phyloP scores from a whole-genome alignment of 257 asterid genomes.

The Coffea canephora region DNA sequence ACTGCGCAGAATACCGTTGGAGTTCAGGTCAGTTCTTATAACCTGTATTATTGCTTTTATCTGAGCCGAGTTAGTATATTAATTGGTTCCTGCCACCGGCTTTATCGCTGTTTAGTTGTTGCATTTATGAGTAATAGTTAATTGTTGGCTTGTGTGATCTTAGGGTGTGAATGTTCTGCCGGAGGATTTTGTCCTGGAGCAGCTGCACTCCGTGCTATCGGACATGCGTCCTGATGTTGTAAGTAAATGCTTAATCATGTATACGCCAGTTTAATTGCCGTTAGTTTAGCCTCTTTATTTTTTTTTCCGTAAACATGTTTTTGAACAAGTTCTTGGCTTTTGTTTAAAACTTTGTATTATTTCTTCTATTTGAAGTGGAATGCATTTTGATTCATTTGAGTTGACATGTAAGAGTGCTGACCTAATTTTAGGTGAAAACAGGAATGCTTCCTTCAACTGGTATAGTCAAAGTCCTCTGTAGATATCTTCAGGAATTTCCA shows the following conservation, averaged over 20 bases:
- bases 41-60: not conserved
- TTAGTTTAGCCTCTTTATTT: not conserved
- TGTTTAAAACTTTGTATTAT: not conserved
- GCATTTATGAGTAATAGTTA: too few species aligned
- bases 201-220: conserved; percentile 73
- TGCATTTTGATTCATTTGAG: not conserved
- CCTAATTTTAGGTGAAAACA: conserved; percentile 76
- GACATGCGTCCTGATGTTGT: conserved; percentile 96
- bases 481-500: conserved; percentile 64
- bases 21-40: conserved; percentile 58
- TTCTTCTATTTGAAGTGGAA: not conserved
- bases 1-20: conserved; percentile 95
- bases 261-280: not conserved
- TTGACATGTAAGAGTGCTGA: conserved; percentile 21
- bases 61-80: not conserved
- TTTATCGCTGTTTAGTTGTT: not conserved
- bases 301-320: too few species aligned
- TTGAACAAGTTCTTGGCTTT: not conserved
- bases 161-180: conserved; percentile 68
- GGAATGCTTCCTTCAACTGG: conserved; percentile 94
- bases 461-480: conserved; percentile 65
- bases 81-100: not conserved
- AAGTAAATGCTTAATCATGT: conserved; percentile 29
- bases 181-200: conserved; percentile 71
- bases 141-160: conserved; percentile 24